Conservation (phyloP, 495 filamentous ascomycete genomes). For the Trichocladium antarcticum region DNA sequence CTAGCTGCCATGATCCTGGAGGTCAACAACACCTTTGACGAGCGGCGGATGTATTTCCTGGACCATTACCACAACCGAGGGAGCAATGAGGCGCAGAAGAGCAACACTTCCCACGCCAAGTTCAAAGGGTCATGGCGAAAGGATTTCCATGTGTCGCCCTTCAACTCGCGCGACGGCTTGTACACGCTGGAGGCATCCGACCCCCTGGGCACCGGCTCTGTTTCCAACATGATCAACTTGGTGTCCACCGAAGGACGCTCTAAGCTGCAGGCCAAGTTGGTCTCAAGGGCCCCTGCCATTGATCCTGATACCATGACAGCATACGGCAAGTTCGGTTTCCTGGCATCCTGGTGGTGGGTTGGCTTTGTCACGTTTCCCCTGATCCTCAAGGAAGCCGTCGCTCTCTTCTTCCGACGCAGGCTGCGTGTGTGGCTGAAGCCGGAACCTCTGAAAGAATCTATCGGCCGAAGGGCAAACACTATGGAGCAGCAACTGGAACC, state of each 20-base stretch:
- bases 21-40: slow-evolving; percentile 69
- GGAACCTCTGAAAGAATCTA: slow-evolving; percentile 42
- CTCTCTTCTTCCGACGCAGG: slow-evolving; percentile 41
- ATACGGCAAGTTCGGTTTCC: slow-evolving; percentile 36
- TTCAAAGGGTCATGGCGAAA: slow-evolving; percentile 48
- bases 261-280: slow-evolving; percentile 46
- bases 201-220: slow-evolving; percentile 36
- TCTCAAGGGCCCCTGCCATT: slow-evolving; percentile 36
- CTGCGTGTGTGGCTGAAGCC: slow-evolving; percentile 49
- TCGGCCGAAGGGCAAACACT: slow-evolving; percentile 37
- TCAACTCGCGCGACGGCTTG: slow-evolving; percentile 53
- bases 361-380: slow-evolving; percentile 51
- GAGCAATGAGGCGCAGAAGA: not conserved
- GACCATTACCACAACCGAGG: slow-evolving; percentile 20
- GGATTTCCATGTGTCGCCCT: slow-evolving; percentile 65
- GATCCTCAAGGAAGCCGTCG: slow-evolving; percentile 46
- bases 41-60: slow-evolving; percentile 54
- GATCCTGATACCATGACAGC: slow-evolving; percentile 38
- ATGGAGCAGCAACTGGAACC: slow-evolving; percentile 40
- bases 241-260: slow-evolving; percentile 42
- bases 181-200: slow-evolving; percentile 48
- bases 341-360: slow-evolving; percentile 50
- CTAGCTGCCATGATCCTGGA: slow-evolving; percentile 60
- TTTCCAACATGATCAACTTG: slow-evolving; percentile 48
- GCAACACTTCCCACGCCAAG: slow-evolving; percentile 11